Percentiles rank a stretch among this genome's conserved stretches.
Evolutionary conservation across 352 stramenopile genomes (phyloP).

Genomic region (Albugo candida): DNA sequence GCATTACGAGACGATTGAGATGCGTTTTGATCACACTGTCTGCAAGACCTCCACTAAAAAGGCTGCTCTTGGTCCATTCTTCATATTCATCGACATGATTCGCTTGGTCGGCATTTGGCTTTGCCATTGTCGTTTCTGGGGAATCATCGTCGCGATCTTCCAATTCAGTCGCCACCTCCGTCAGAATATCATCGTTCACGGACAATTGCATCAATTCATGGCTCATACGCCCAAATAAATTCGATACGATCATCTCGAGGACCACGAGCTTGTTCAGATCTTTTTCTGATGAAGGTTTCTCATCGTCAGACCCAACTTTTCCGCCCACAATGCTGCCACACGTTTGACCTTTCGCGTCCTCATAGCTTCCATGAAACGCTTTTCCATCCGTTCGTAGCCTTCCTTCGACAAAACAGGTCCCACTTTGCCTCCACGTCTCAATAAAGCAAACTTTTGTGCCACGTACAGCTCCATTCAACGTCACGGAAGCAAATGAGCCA

Average conservation of each 20-base stretch:
- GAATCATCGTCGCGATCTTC: slow-evolving; percentile 15
- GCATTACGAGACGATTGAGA: slow-evolving; percentile 32
- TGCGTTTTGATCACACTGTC: slow-evolving; percentile 31
- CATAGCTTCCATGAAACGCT: slow-evolving; percentile 58
- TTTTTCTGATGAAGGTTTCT: slow-evolving; percentile 4
- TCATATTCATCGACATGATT: slow-evolving; percentile 39
- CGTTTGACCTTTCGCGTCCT: slow-evolving; percentile 77
- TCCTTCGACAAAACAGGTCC: slow-evolving; percentile 71
- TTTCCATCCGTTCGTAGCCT: slow-evolving; percentile 46
- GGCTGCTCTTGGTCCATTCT: slow-evolving; percentile 49
- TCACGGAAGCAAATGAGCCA: slow-evolving; percentile 68
- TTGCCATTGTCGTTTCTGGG: slow-evolving; percentile 21
- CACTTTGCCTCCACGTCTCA: slow-evolving; percentile 72
- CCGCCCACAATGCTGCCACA: slow-evolving; percentile 63
- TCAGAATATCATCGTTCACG: slow-evolving; percentile 44
- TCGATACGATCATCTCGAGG: slow-evolving; percentile 56
- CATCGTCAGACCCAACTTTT: slow-evolving; percentile 15
- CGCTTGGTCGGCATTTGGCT: neutral
- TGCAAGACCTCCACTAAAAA: slow-evolving; percentile 59
- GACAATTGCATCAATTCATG: slow-evolving; percentile 36
- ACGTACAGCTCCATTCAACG: slow-evolving; percentile 41
- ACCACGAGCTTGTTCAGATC: slow-evolving; percentile 27
- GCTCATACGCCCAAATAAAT: slow-evolving; percentile 57
- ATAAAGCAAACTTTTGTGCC: slow-evolving; percentile 72
- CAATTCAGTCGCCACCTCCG: slow-evolving; percentile 9